These are phyloP conservation scores for Alloascoidea hylecoeti DNA, from an alignment of 805 yeast genomes.

Conservation along the genomic window DNA sequence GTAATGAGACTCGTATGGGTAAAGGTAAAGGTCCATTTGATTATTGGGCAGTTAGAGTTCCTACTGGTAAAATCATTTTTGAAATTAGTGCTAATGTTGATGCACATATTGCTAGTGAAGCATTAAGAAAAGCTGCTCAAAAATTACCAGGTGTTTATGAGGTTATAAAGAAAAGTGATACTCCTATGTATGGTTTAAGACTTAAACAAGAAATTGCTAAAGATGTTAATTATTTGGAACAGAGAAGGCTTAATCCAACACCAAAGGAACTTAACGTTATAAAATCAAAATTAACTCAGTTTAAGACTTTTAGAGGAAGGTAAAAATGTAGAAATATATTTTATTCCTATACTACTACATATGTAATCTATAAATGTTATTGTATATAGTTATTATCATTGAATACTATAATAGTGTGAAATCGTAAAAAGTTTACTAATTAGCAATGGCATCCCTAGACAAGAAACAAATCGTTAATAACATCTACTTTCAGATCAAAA, in stretches of 20 bases:
- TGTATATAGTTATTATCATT: too few relatives aligned
- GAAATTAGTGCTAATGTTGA: slow-evolving; percentile 77
- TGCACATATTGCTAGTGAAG: slow-evolving; percentile 82
- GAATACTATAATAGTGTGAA: too few relatives aligned
- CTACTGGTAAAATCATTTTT: slow-evolving; percentile 86
- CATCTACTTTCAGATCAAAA: too few relatives aligned
- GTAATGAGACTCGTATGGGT: slow-evolving; percentile 99
- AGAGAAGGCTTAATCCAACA: slow-evolving; percentile 45
- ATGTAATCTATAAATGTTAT: slow-evolving; percentile 7
- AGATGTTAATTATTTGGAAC: slow-evolving; percentile 36
- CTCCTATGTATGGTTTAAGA: slow-evolving; percentile 61
- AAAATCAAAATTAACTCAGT: slow-evolving; percentile 30
- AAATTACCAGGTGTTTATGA: slow-evolving; percentile 91
- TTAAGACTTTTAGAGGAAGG: background rate
- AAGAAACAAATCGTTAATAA: background rate
- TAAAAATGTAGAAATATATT: background rate
- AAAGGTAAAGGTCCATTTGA: slow-evolving; percentile 97
- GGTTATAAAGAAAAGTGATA: slow-evolving; percentile 49
- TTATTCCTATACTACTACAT: background rate
- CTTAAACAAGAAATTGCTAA: slow-evolving; percentile 25
- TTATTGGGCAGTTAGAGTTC: slow-evolving; percentile 93
- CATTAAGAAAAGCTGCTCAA: slow-evolving; percentile 75
- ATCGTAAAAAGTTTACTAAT: too few relatives aligned
- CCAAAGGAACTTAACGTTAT: slow-evolving; percentile 43
- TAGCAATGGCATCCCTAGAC: too few relatives aligned